Base-by-base conservation (phyloP, 345 rosid species). In the Acer campestre region DNA sequence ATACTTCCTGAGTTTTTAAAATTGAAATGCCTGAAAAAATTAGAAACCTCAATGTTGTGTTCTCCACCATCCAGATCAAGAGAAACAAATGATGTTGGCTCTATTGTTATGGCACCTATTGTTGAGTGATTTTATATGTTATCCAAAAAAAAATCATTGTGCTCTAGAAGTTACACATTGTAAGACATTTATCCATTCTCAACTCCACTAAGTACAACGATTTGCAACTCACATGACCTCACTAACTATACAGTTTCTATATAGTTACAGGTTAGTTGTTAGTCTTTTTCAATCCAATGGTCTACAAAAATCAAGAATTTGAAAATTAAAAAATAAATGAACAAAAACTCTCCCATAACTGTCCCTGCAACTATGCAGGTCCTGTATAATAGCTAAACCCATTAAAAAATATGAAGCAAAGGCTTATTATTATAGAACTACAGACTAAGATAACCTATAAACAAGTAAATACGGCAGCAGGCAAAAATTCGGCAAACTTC, bases 211-310 rank as follows among this genome's bases (percentile, higher is more conserved):
- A 40, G 20, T 40, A 59, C 20, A 58, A 23, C 25, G 22, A 40
- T 42, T 42, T 22, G 23, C 76, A 73, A 73, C 16, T 40, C 14
- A 23, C 22, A 73, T 18, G 55, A 40, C 76, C 66, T 59, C 35
- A 35, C 55, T 22, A 38, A 20, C 38, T 4, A 35, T 35, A 35
- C 38, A 35, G 38, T 35, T 35, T 35, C 38, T 4, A 4, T 35
- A 35, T 35, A 35, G 38, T 35, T 35, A 35, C 38, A 35, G 6
- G 38, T 35, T 35, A 35, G 38, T 35, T 35, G 38, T 35, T 35
- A 3, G 38, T 35, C 38, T 4, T 35, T 35, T 35, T 4, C 6
- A 4, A 35, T 35, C 38, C 38, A 4, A 35, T 35, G 38, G 38
- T 4, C 38, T 35, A 35, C 38, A 35, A 35, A 35, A 35, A 35